Evolutionary conservation across 352 stramenopile genomes (phyloP).

Genomic region (Aphanomyces astaci): DNA sequence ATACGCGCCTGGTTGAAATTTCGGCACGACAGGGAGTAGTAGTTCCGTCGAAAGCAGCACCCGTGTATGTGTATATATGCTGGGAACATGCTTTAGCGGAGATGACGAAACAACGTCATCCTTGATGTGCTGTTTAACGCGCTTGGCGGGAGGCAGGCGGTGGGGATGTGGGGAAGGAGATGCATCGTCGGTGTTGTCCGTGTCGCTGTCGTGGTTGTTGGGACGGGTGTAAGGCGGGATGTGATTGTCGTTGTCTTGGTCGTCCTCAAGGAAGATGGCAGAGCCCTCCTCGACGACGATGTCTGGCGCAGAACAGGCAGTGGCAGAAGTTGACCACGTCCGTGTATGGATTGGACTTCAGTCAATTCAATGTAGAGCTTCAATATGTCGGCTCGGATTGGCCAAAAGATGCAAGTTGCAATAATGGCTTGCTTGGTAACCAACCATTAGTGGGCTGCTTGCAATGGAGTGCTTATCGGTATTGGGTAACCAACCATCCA

Average conservation of each 20-base stretch:
- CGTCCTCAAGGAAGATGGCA: background rate
- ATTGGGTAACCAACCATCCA: too few species aligned
- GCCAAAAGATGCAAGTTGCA: too few species aligned
- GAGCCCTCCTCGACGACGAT: background rate
- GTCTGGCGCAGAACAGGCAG: background rate
- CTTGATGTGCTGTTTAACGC: background rate
- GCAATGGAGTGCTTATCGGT: too few species aligned
- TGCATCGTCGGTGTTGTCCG: background rate
- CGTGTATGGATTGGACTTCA: too few species aligned
- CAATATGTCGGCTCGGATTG: too few species aligned
- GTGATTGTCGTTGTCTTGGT: background rate
- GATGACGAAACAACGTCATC: background rate
- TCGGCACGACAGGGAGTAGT: background rate
- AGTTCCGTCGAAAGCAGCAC: slow-evolving; percentile 1
- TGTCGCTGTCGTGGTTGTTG: background rate
- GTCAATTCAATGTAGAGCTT: too few species aligned
- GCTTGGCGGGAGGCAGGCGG: background rate
- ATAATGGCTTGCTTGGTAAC: too few species aligned
- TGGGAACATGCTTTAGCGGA: background rate
- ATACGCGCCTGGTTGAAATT: background rate
- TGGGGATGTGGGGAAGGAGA: background rate
- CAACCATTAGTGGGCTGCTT: too few species aligned
- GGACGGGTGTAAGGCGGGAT: background rate
- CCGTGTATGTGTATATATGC: background rate
- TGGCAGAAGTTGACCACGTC: background rate